Evolutionary conservation across 306 rosid genomes (phyloP).

Genomic region (Vachellia pachyceras): DNA sequence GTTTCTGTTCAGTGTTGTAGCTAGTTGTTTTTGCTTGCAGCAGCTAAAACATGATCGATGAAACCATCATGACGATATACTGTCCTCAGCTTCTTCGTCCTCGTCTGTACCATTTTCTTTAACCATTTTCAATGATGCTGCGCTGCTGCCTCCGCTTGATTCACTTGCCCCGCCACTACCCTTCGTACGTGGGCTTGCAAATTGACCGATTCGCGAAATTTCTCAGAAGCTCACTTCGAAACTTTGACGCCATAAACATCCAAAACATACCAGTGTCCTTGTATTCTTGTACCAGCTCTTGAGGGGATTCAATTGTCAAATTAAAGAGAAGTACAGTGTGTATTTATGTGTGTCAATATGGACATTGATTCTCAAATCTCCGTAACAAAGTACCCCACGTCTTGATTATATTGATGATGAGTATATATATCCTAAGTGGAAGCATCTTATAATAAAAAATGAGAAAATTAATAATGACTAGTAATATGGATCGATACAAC

Average conservation of each 20-base stretch:
- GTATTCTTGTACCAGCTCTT: not conserved
- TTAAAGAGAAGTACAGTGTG: too few species aligned
- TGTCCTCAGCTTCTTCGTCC: not conserved
- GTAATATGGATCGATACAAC: not conserved
- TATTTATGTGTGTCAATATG: not conserved
- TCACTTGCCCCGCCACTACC: not conserved
- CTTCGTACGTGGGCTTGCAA: not conserved
- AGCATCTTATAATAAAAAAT: too few species aligned
- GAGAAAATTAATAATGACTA: not conserved
- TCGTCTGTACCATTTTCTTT: not conserved
- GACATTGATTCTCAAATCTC: not conserved
- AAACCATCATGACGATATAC: not conserved
- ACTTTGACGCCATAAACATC: not conserved
- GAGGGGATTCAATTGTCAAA: not conserved
- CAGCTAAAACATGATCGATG: not conserved
- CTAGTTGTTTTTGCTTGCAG: not conserved
- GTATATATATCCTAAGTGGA: too few species aligned
- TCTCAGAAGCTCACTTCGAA: conserved; percentile 32
- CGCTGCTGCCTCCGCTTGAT: not conserved
- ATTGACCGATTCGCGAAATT: not conserved
- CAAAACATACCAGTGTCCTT: not conserved
- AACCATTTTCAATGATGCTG: not conserved
- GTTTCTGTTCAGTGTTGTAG: not conserved
- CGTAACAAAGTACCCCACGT: not conserved
- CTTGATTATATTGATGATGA: not conserved